Conservation (phyloP, 352 stramenopile species). For the Globisporangium acanthophoron region DNA sequence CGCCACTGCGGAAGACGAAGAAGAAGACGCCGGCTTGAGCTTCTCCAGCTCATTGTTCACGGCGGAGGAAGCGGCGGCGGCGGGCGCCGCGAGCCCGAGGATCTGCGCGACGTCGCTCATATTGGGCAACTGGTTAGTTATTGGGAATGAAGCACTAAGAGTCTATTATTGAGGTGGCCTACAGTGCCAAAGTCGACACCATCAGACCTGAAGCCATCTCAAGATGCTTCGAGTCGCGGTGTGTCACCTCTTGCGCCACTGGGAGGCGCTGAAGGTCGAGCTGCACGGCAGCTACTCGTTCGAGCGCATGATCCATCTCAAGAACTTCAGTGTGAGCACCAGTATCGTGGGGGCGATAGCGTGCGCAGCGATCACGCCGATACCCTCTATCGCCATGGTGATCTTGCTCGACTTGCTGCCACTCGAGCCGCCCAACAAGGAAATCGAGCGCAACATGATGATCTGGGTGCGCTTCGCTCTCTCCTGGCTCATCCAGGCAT, state of each 20-base stretch:
- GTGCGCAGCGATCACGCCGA: background rate
- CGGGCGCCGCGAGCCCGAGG: constrained; percentile 33
- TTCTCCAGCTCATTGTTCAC: constrained; percentile 33
- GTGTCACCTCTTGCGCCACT: background rate
- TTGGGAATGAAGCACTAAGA: background rate
- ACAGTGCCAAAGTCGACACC: no score
- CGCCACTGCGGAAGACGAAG: constrained; percentile 10
- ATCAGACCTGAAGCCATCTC: no score
- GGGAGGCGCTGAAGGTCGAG: constrained; percentile 6
- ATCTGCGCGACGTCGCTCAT: constrained; percentile 79
- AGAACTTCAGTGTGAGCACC: background rate
- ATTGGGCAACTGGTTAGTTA: background rate
- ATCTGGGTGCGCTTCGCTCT: background rate
- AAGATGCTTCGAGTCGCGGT: no score
- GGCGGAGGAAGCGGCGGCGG: constrained; percentile 4
- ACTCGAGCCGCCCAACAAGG: background rate
- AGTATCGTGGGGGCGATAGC: background rate
- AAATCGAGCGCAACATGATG: background rate
- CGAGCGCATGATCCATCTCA: constrained; percentile 6
- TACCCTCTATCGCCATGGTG: background rate
- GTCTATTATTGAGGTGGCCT: background rate
- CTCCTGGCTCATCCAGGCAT: background rate
- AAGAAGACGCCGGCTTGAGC: constrained; percentile 29
- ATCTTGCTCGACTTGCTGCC: constrained; percentile 1
- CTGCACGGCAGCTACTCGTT: constrained; percentile 1